phyloP scores from a whole-genome alignment of 805 yeast species.

The Saccharomyces kudriavzevii region DNA sequence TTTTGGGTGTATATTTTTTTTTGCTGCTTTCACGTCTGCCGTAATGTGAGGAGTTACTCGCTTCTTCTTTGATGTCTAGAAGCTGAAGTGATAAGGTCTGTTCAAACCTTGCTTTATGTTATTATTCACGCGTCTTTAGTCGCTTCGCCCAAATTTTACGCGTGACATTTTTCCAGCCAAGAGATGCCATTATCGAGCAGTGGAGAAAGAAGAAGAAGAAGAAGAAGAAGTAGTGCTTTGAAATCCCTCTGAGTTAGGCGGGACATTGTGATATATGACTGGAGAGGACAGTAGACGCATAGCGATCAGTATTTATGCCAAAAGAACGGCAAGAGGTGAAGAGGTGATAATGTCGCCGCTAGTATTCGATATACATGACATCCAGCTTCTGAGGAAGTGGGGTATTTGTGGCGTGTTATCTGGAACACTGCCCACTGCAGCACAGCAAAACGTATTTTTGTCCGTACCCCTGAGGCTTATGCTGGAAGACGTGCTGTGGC shows the following conservation, averaged over 20 bases:
- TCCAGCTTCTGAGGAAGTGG: constrained; percentile 45
- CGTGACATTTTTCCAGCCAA: background rate
- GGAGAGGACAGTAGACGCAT: background rate
- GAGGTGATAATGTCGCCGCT: constrained; percentile 36
- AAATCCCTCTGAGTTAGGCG: background rate
- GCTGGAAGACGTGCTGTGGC: constrained; percentile 66
- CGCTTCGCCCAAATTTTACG: background rate
- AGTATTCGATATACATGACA: constrained; percentile 49
- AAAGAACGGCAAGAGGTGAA: background rate
- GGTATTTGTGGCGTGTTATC: constrained; percentile 70
- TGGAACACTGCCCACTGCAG: constrained; percentile 83
- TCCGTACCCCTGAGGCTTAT: constrained; percentile 74
- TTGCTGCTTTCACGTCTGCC: background rate
- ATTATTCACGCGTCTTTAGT: background rate
- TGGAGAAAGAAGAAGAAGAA: background rate
- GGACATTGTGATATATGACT: background rate
- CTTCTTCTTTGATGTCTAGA: background rate
- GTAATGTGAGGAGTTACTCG: background rate
- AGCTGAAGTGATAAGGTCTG: background rate
- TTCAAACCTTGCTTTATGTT: background rate
- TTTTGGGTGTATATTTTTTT: background rate
- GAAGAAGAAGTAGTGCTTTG: background rate
- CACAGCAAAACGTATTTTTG: constrained; percentile 84
- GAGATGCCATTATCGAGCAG: background rate
- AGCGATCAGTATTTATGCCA: background rate